Evolutionary conservation across 495 filamentous ascomycete genomes (phyloP).

Genomic region (Penicillium pancosmium): DNA sequence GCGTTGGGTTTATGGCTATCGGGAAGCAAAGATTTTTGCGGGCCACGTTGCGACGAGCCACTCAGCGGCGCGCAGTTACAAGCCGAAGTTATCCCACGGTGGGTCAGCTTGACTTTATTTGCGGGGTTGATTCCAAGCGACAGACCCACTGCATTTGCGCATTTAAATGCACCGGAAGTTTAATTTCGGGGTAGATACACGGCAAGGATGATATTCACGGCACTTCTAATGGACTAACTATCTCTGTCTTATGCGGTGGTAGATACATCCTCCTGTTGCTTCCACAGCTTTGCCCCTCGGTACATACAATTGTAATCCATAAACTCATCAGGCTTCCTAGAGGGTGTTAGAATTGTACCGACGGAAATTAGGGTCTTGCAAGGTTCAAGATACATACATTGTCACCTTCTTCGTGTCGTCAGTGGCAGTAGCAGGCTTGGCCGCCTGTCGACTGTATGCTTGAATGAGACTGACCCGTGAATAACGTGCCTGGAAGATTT

Average conservation of each 20-base stretch:
- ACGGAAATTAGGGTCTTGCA: not conserved
- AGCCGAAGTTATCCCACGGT: not conserved
- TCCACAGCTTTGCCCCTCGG: conserved; percentile 37
- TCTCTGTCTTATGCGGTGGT: not conserved
- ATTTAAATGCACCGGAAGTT: no score
- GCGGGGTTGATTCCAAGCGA: not conserved
- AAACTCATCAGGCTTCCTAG: conserved; percentile 40
- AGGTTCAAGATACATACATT: conserved; percentile 20
- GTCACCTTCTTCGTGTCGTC: conserved; percentile 29
- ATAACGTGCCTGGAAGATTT: conserved; percentile 26
- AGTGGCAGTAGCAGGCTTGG: conserved; percentile 34
- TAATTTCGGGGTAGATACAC: no score
- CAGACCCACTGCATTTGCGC: not conserved
- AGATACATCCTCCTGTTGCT: conserved; percentile 5
- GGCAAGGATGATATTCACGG: no score
- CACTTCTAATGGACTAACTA: not conserved
- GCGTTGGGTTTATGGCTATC: not conserved
- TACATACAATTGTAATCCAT: conserved; percentile 49
- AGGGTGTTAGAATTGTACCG: not conserved
- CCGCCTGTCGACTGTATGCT: conserved; percentile 37
- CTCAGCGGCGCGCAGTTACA: not conserved
- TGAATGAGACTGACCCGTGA: conserved; percentile 28
- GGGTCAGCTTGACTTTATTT: conserved; percentile 3
- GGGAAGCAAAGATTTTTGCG: not conserved
- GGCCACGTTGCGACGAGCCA: not conserved